Evolutionary conservation across 108 stramenopile species (phyloP), one percentile per base, ranked within the genome.

Genomic region (Stephanodiscus minutulus): DNA sequence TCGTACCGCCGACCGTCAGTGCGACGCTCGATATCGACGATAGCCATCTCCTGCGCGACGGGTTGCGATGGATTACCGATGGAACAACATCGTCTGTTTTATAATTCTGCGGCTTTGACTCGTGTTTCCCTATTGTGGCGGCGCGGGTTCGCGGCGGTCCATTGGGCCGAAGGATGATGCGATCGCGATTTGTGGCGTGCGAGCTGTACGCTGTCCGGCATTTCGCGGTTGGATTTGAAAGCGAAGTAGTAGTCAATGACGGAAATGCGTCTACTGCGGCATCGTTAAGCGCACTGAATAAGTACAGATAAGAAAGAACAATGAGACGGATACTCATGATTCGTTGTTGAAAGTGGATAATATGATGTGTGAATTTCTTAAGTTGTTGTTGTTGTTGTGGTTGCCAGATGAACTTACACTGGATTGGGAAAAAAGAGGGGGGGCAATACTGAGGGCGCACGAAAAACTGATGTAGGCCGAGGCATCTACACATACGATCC

Each of bases 31-130:
- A 5, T 31, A 53, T 44, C 15, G 47, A 58, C 24, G 50, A 20
- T 13, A 63, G 5, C 56, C 59, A 76, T 35, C 49, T 68, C 62
- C 74, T 68, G 35, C 66, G 74, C 46, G 66, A 68, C 36, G 62
- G 10, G 13, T 67, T 36, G 1, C 17, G 1, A 21, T 43, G 55
- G 7, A 25, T 29, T 29, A 52, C 22, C 22, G 15, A 24, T 18
- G 7, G 1, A 20, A 24, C 22, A 20, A 24, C 22, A 7, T 52
- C 50, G 20, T 7, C 18, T 48, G 18, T 52, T 52, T 52, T 18
- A 20, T 52, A 24, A 18, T 52, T 8, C 1, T 20, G 50, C 20
- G 22, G 48, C 20, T 3, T 3, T 4, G 9, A 18, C 48, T 49
- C 48, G 17, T 49, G 17, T 20, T 49, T 20, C 20, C 3, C 48